phyloP scores from a whole-genome alignment of 73 alveolate genomes.

The Blepharisma japonicum region DNA sequence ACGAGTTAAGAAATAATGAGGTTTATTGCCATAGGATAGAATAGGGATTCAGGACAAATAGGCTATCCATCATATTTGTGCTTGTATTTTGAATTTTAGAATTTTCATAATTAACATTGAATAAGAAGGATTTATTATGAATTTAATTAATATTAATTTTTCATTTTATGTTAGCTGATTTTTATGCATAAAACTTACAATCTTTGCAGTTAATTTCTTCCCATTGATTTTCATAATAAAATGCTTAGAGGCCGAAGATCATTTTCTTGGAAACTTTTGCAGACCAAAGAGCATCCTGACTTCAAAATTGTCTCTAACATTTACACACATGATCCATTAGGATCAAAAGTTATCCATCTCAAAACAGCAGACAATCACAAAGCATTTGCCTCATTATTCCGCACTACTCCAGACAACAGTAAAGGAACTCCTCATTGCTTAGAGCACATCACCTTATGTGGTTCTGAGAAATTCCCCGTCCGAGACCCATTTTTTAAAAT shows the following conservation, averaged over 20 bases:
- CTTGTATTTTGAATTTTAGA: too few species aligned
- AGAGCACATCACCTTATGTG: conserved; percentile 54
- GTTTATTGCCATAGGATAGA: too few species aligned
- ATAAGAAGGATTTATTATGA: too few species aligned
- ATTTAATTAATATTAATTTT: too few species aligned
- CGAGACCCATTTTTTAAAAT: conserved; percentile 84
- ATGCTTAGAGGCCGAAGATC: neutral
- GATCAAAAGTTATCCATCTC: conserved; percentile 70
- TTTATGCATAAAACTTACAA: too few species aligned
- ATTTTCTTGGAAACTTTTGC: conserved; percentile 17
- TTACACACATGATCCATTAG: conserved; percentile 51
- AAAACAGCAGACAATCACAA: conserved; percentile 73
- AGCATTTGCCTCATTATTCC: conserved; percentile 64
- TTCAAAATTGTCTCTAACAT: conserved; percentile 33
- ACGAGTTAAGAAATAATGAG: too few species aligned
- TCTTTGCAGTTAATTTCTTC: too few species aligned
- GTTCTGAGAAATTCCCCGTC: conserved; percentile 79
- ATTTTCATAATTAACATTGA: too few species aligned
- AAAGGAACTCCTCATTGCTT: conserved; percentile 84
- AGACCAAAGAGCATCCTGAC: conserved; percentile 11
- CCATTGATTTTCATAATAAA: too few species aligned
- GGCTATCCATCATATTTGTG: too few species aligned
- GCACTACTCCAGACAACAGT: conserved; percentile 70
- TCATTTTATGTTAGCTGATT: too few species aligned
- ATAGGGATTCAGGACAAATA: too few species aligned